Percentiles rank a stretch among this genome's conserved stretches.
These are phyloP conservation scores for Hymenoscyphus fructigenus DNA, from an alignment of 2,329 filamentous ascomycete genomes.

Conservation along the genomic window DNA sequence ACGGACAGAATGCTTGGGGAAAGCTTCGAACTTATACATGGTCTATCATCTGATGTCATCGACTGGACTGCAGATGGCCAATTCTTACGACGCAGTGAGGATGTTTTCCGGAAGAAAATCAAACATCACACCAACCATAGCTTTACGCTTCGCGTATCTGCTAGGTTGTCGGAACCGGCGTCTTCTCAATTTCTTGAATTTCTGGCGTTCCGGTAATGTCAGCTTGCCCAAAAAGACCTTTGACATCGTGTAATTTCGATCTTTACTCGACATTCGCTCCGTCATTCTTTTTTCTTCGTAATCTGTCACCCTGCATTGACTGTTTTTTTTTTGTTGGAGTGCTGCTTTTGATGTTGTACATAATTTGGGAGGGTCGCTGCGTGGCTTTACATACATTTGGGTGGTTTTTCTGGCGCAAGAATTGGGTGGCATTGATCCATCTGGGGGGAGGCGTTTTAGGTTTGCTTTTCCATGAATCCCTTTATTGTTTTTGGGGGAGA, in stretches of 20 bases:
- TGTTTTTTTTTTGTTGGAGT: neutral
- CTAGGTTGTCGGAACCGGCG: neutral
- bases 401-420: conserved; percentile 2
- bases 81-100: neutral
- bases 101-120: neutral
- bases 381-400: conserved; percentile 2
- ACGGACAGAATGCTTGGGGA: conserved; percentile 1
- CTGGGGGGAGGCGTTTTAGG: conserved; percentile 7
- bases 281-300: neutral
- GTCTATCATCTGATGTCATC: neutral
- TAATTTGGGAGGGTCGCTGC: conserved; percentile 11
- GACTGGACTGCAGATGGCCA: neutral
- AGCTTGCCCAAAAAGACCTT: neutral
- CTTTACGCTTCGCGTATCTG: neutral
- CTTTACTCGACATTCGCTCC: neutral
- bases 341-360: conserved; percentile 8
- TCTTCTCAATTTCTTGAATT: neutral
- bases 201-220: conserved; percentile 7
- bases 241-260: neutral
- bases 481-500: neutral
- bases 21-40: neutral
- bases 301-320: neutral
- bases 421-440: neutral
- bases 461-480: neutral
- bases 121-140: neutral